A percentile compares a stretch with the other conserved stretches of the same genome.
Conservation (phyloP, 1,139 yeast genomes). For the Geotrichum carabidarum region DNA sequence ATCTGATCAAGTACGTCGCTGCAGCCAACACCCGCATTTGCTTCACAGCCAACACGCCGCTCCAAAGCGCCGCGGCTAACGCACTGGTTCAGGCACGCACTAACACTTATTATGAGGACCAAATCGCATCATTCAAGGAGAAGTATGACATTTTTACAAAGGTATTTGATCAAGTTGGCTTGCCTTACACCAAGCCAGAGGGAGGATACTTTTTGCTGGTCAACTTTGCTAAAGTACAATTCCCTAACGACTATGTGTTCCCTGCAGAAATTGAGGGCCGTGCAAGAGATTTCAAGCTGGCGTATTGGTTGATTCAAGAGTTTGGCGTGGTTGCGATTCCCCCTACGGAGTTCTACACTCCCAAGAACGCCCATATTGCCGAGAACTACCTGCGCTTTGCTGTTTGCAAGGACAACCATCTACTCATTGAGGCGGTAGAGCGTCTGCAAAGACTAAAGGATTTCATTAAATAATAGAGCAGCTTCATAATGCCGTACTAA, state of each 20-base stretch:
- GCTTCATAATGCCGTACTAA: background rate
- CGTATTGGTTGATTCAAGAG: constrained; percentile 89
- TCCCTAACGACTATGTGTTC: constrained; percentile 65
- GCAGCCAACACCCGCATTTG: constrained; percentile 93
- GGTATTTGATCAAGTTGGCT: constrained; percentile 77
- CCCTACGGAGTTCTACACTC: constrained; percentile 83
- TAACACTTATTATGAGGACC: constrained; percentile 61
- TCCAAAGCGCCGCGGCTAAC: constrained; percentile 85
- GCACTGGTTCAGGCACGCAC: constrained; percentile 61
- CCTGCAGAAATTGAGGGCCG: constrained; percentile 65
- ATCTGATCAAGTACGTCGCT: constrained; percentile 70
- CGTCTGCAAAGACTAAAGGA: constrained; percentile 66
- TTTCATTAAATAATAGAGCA: constrained; percentile 39
- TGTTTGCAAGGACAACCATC: constrained; percentile 83
- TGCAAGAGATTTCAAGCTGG: constrained; percentile 80
- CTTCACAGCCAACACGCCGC: constrained; percentile 82
- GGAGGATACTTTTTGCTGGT: constrained; percentile 93
- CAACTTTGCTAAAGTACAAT: constrained; percentile 71
- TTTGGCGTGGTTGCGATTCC: constrained; percentile 95
- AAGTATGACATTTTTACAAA: constrained; percentile 68
- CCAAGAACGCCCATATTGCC: constrained; percentile 66
- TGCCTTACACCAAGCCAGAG: constrained; percentile 85
- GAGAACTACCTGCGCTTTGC: constrained; percentile 90
- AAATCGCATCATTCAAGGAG: constrained; percentile 58
- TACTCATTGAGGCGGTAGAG: constrained; percentile 74